Percentiles rank a stretch among this genome's conserved stretches.
Conservation (phyloP, 257 asterid species). For the Scutellaria barbata region DNA sequence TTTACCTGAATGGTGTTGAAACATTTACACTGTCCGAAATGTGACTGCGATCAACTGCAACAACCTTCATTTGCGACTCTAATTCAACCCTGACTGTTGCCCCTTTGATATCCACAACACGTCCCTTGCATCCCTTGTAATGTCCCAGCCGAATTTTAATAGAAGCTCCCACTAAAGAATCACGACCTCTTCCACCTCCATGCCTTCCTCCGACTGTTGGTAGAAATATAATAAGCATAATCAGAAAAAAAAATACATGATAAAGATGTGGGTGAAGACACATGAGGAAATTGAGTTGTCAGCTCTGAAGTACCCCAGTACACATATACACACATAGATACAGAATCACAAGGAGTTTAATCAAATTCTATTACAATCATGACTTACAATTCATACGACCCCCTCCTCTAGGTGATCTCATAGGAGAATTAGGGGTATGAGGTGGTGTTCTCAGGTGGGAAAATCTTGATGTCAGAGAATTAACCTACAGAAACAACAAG, state of each 20-base stretch:
- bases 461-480: constrained; percentile 58
- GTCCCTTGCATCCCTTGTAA: constrained; percentile 95
- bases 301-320: not conserved
- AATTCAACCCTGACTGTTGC: constrained; percentile 82
- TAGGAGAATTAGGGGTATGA: constrained; percentile 77
- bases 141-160: constrained; percentile 85
- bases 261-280: constrained; percentile 4
- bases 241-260: not conserved
- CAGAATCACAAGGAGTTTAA: not conserved
- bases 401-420: constrained; percentile 90
- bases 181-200: constrained; percentile 87
- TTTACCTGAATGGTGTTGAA: constrained; percentile 73
- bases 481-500: constrained; percentile 55
- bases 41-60: constrained; percentile 84
- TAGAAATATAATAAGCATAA: constrained; percentile 1
- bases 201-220: constrained; percentile 66
- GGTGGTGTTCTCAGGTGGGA: constrained; percentile 65
- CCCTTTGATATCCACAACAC: constrained; percentile 82
- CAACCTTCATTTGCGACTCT: constrained; percentile 91
- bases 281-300: not conserved
- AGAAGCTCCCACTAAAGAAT: constrained; percentile 69
- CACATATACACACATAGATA: not conserved
- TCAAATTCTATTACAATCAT: not conserved
- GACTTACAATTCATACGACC: constrained; percentile 66
- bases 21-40: constrained; percentile 80